Base-by-base conservation (phyloP, 371 early-diverging fungal genomes). In the Apophysomyces trapeziformis region DNA sequence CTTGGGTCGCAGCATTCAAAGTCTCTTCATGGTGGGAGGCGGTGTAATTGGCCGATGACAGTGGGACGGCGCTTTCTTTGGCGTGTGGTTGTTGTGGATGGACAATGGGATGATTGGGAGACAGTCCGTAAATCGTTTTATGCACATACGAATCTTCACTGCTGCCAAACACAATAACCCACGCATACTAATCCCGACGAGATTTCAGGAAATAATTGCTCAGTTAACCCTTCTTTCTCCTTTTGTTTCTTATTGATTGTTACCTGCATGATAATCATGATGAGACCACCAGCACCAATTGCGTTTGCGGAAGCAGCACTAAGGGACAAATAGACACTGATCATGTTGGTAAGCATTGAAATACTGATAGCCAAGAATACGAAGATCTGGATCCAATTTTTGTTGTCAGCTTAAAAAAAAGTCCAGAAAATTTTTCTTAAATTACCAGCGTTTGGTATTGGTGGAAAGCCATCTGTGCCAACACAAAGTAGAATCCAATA, bases 371-470 rank as follows among this genome's bases (percentile, higher is more conserved):
- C 64, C 39, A 63, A 21, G 47, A 36, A 54, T 9, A 43, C 43
- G n/a, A 38, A 56, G 5, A 63, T 56, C 64, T 63, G 39, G 32
- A 32, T 18, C 9, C 39, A 54, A 21, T 38, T 26, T n/a, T n/a
- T 50, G 18, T 26, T 60, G 37, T 60, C 38, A 60, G 32, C 5
- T 16, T 7, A 57, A 39, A n/a, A 56, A 26, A 26, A 26, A 26
- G 1, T 26, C 1, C 38, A 38, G 47, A 36, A 62, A 38, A 61
- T 35, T 47, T 26, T 62, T 47, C n/a, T 14, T 21, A n/a, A 50
- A 16, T 32, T 70, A 61, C 71, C 64, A 67, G 13, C 7, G 66
- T 39, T 37, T 60, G 65, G 63, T 72, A 72, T 57, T 72, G 62
- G 4, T 12, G 32, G 37, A 65, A 68, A 0, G 61, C 39, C 5